These are phyloP conservation scores for Fusarium graminum DNA, from an alignment of 2,329 filamentous ascomycete genomes.

Conservation along the genomic window DNA sequence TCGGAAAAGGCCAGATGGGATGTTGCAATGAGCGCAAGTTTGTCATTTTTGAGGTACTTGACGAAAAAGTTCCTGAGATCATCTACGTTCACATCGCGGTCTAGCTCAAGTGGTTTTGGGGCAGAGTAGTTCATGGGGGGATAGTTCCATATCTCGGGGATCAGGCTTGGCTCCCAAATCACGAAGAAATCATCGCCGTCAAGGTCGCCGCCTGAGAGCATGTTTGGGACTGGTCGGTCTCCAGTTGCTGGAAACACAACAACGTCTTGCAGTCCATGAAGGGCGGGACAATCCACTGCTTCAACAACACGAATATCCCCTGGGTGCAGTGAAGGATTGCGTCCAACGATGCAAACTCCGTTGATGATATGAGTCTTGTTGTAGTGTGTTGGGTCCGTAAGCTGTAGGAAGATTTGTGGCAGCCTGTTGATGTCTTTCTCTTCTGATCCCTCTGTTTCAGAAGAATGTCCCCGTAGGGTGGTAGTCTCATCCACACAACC, in stretches of 20 bases:
- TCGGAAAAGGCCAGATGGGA: constrained; percentile 87
- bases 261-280: constrained; percentile 84
- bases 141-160: constrained; percentile 78
- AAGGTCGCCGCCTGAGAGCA: constrained; percentile 96
- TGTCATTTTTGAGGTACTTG: constrained; percentile 91
- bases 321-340: constrained; percentile 93
- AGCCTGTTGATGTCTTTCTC: constrained; percentile 65
- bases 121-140: constrained; percentile 82
- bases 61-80: constrained; percentile 91
- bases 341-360: constrained; percentile 84
- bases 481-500: constrained; percentile 90
- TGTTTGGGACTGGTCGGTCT: constrained; percentile 86
- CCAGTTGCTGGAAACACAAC: constrained; percentile 89
- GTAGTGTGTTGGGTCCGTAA: constrained; percentile 70
- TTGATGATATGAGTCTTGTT: constrained; percentile 73
- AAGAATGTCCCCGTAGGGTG: constrained; percentile 77
- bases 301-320: constrained; percentile 91
- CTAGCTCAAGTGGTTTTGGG: constrained; percentile 66
- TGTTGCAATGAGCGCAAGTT: constrained; percentile 81
- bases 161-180: constrained; percentile 84
- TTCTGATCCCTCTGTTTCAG: constrained; percentile 57
- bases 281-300: constrained; percentile 79
- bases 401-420: constrained; percentile 90
- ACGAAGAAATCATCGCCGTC: constrained; percentile 97
- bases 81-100: constrained; percentile 74